These are phyloP conservation scores for Emergomyces orientalis DNA, from an alignment of 2,329 filamentous ascomycete genomes.

Conservation along the genomic window DNA sequence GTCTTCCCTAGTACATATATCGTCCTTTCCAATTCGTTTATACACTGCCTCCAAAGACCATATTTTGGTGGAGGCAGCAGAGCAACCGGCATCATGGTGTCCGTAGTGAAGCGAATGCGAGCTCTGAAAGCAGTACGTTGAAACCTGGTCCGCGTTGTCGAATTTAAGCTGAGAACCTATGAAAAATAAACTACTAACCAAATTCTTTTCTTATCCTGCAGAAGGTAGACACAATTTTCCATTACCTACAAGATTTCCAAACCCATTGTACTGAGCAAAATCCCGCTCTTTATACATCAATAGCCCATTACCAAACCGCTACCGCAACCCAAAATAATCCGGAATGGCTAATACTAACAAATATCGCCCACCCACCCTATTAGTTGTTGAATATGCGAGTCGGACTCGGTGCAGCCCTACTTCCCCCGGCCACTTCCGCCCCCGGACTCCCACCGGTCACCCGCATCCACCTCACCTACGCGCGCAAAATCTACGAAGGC, in stretches of 20 bases:
- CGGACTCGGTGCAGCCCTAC: slow-evolving; percentile 71
- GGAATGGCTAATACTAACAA: neutral
- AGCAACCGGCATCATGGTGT: slow-evolving; percentile 34
- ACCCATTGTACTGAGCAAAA: neutral
- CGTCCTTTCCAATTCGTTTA: neutral
- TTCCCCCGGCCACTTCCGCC: slow-evolving; percentile 45
- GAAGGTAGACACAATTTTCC: slow-evolving; percentile 22
- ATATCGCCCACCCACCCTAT: slow-evolving; percentile 2
- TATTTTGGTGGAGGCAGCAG: slow-evolving; percentile 12
- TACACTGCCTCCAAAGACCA: slow-evolving; percentile 11
- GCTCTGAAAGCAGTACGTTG: slow-evolving; percentile 60
- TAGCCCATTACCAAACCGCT: neutral
- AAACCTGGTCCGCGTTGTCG: slow-evolving; percentile 1
- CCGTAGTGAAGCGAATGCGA: slow-evolving; percentile 56
- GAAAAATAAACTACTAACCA: neutral
- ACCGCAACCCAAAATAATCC: neutral
- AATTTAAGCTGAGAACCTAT: slow-evolving; percentile 10
- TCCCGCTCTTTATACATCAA: neutral
- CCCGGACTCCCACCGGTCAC: slow-evolving; percentile 33
- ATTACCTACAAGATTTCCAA: neutral
- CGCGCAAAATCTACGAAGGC: slow-evolving; percentile 33
- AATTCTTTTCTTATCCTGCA: slow-evolving; percentile 15
- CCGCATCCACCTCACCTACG: slow-evolving; percentile 38
- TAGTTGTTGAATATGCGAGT: slow-evolving; percentile 48
- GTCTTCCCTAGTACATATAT: neutral